Percentiles rank a stretch among this genome's conserved stretches.
Evolutionary conservation across 345 rosid species (phyloP).

Genomic region (Citrus medica): DNA sequence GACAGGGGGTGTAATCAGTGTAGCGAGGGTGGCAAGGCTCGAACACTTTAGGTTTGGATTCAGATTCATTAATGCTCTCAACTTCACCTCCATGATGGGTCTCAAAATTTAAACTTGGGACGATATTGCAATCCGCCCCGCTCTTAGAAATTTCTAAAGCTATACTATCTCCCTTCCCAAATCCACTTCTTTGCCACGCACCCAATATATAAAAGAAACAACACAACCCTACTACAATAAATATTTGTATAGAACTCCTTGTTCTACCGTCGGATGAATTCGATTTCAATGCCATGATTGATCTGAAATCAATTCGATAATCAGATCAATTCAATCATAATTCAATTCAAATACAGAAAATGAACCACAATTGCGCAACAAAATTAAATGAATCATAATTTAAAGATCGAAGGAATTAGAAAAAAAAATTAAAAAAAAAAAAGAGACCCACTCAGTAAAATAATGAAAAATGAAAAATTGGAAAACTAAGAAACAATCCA

Average conservation of each 20-base stretch:
- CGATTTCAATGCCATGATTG: constrained; percentile 67
- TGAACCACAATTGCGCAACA: not conserved
- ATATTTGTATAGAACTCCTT: constrained; percentile 81
- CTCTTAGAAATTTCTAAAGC: constrained; percentile 80
- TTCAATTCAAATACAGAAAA: not conserved
- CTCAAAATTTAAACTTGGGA: constrained; percentile 74
- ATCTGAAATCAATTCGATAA: constrained; percentile 27
- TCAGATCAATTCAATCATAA: not conserved
- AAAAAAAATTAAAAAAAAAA: no score
- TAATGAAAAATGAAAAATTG: not conserved
- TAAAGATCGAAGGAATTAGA: not conserved
- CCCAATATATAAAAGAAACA: constrained; percentile 91
- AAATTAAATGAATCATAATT: not conserved
- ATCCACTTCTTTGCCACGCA: constrained; percentile 98
- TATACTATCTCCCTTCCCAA: constrained; percentile 95
- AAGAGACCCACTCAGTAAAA: not conserved
- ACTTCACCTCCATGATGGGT: constrained; percentile 84
- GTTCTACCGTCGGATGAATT: constrained; percentile 76
- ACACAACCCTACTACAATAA: constrained; percentile 76
- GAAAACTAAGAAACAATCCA: not conserved
- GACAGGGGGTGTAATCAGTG: constrained; percentile 96
- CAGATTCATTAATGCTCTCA: constrained; percentile 38
- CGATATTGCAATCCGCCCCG: constrained; percentile 75
- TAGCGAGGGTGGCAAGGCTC: constrained; percentile 63
- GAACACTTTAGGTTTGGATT: constrained; percentile 48